phyloP scores from a whole-genome alignment of 164 flowering plant species.

The Magnolia kwangsiensis region DNA sequence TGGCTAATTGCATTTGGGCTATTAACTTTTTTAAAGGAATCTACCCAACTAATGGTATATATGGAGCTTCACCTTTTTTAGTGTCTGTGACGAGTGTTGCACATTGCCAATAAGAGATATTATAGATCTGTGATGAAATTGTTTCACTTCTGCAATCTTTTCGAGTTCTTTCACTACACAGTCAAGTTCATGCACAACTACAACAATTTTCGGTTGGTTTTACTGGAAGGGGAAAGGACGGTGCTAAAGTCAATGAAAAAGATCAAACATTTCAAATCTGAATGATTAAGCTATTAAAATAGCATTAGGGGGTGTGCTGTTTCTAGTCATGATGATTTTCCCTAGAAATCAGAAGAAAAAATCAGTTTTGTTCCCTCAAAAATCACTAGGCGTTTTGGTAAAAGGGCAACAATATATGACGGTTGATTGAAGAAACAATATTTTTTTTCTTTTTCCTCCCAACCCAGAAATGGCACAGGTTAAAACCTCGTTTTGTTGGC shows the following conservation, averaged over 20 bases:
- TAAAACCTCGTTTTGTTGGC: neutral
- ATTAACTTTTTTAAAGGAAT: neutral
- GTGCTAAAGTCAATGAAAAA: neutral
- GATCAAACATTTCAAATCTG: neutral
- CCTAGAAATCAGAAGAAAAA: neutral
- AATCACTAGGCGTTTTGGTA: neutral
- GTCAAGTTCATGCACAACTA: too few species aligned
- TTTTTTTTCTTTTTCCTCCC: neutral
- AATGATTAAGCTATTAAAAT: neutral
- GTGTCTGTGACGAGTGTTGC: conserved; percentile 73
- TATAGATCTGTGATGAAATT: conserved; percentile 76
- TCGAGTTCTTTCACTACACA: conserved; percentile 87
- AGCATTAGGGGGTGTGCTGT: too few species aligned
- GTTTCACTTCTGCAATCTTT: conserved; percentile 77
- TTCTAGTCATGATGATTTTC: neutral
- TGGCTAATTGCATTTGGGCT: neutral
- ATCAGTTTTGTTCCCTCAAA: neutral
- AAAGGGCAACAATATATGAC: neutral
- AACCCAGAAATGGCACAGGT: neutral
- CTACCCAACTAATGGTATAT: neutral
- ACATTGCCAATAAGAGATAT: conserved; percentile 96
- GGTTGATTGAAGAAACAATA: neutral
- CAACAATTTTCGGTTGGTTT: too few species aligned
- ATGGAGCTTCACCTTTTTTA: conserved; percentile 65
- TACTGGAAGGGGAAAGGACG: neutral